Evolutionary conservation across 1,284 basidiomycete species (phyloP).

Genomic region (Exobasidium cylindrosporum): DNA sequence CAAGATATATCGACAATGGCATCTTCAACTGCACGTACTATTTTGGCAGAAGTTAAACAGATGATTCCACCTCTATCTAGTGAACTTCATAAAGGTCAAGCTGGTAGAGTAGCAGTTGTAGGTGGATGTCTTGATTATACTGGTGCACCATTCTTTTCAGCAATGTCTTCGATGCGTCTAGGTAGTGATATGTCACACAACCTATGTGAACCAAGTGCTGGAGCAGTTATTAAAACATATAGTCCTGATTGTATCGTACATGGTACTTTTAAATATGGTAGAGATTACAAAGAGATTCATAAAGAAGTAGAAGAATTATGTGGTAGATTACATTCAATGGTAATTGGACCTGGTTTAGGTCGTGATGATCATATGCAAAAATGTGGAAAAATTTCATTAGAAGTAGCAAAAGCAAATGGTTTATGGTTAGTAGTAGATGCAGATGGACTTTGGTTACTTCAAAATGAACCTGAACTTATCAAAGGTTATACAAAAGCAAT

Average conservation of each 20-base stretch:
- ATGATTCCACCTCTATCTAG: constrained; percentile 80
- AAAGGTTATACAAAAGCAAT: constrained; percentile 76
- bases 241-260: constrained; percentile 84
- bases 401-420: constrained; percentile 61
- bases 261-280: constrained; percentile 3
- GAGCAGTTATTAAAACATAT: constrained; percentile 89
- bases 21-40: not conserved
- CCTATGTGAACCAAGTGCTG: constrained; percentile 83
- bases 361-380: constrained; percentile 84
- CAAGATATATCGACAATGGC: not conserved
- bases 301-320: constrained; percentile 69
- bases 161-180: constrained; percentile 36
- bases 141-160: constrained; percentile 79
- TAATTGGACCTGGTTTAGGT: constrained; percentile 77
- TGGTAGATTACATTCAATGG: constrained; percentile 80
- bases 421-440: constrained; percentile 93
- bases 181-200: constrained; percentile 94
- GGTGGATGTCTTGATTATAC: constrained; percentile 93
- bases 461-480: constrained; percentile 71
- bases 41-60: constrained; percentile 61
- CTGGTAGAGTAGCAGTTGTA: constrained; percentile 87
- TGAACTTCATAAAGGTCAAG: constrained; percentile 90
- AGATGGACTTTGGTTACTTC: constrained; percentile 77
- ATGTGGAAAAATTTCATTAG: constrained; percentile 61
- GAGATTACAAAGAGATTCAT: constrained; percentile 56